These are phyloP conservation scores for Rhodotorula graminis DNA, from an alignment of 768 basidiomycete genomes.

Conservation along the genomic window DNA sequence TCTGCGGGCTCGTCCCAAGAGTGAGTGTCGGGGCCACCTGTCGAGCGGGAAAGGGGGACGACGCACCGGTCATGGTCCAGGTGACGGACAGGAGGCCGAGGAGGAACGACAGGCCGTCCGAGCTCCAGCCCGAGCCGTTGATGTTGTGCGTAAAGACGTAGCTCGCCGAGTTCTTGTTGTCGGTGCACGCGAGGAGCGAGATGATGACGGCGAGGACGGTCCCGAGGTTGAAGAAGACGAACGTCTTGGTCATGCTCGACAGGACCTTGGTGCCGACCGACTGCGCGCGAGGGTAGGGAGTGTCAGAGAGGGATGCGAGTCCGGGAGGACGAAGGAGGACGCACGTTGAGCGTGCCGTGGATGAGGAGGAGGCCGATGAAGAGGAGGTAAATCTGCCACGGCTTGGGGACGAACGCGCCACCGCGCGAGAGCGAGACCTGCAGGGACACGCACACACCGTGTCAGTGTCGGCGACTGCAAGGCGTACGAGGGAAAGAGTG, in stretches of 20 bases:
- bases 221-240: constrained; percentile 84
- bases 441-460: neutral
- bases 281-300: too few species aligned
- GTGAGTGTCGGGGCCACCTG: too few species aligned
- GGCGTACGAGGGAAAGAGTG: neutral
- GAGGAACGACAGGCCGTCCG: constrained; percentile 71
- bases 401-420: constrained; percentile 56
- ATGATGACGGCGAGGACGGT: constrained; percentile 78
- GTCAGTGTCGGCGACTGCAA: neutral
- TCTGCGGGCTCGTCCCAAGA: constrained; percentile 19
- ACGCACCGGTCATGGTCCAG: constrained; percentile 46
- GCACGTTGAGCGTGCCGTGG: constrained; percentile 65
- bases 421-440: constrained; percentile 25
- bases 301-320: too few species aligned
- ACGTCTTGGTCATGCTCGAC: constrained; percentile 63
- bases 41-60: too few species aligned
- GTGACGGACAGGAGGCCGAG: constrained; percentile 73
- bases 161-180: constrained; percentile 53
- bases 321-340: neutral
- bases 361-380: constrained; percentile 70
- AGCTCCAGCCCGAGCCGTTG: constrained; percentile 75
- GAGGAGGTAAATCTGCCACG: constrained; percentile 70
- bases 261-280: constrained; percentile 56
- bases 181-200: constrained; percentile 63
- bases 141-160: constrained; percentile 74